Evolutionary conservation across 768 basidiomycete genomes (phyloP).

Genomic region (Asterophora parasitica): DNA sequence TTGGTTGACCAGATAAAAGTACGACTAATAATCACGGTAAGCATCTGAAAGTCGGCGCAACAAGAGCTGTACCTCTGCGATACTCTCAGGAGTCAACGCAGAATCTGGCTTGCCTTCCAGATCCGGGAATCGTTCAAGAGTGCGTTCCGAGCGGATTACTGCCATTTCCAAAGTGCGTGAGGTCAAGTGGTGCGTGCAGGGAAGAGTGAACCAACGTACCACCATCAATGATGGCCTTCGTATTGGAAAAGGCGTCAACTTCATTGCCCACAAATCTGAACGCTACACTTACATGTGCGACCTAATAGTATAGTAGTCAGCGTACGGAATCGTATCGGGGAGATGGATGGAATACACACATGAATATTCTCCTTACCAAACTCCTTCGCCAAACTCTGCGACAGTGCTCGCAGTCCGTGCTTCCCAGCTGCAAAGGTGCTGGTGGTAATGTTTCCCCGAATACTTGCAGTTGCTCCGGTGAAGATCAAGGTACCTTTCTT

Average conservation of each 20-base stretch:
- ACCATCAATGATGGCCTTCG: constrained; percentile 68
- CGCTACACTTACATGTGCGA: constrained; percentile 54
- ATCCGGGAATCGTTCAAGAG: constrained; percentile 26
- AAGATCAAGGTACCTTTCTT: constrained; percentile 64
- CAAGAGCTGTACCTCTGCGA: constrained; percentile 43
- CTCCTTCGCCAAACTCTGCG: constrained; percentile 71
- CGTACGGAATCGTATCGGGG: not conserved
- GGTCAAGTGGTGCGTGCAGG: not conserved
- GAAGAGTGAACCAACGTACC: constrained; percentile 21
- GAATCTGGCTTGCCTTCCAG: constrained; percentile 40
- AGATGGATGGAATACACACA: constrained; percentile 28
- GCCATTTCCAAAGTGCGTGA: not conserved
- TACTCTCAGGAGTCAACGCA: constrained; percentile 58
- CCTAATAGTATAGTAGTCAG: constrained; percentile 26
- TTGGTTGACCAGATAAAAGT: constrained; percentile 62
- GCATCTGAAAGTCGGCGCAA: too few relatives aligned
- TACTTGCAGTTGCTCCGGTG: constrained; percentile 67
- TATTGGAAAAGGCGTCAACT: not conserved
- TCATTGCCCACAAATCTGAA: not conserved
- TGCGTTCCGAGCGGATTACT: constrained; percentile 35
- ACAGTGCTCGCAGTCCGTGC: constrained; percentile 55
- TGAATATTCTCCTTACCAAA: constrained; percentile 74
- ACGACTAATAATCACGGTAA: constrained; percentile 42
- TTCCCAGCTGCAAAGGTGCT: constrained; percentile 64
- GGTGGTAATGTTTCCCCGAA: constrained; percentile 57